Percentiles rank a stretch among this genome's conserved stretches.
phyloP scores from a whole-genome alignment of 495 filamentous ascomycete species.

The Penicillium dipodomyicola region DNA sequence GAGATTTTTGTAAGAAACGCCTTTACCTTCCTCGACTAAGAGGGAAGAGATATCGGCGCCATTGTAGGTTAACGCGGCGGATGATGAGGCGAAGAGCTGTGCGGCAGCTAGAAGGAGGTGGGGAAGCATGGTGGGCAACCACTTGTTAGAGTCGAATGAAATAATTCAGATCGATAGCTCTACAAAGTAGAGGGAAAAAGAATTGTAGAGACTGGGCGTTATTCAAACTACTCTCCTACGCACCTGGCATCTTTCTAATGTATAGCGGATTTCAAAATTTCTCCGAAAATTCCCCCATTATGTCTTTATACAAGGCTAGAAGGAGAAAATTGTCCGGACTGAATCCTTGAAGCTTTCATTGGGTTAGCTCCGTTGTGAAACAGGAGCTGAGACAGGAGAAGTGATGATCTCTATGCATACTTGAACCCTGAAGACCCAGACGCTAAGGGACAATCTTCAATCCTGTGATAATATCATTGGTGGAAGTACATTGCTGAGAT shows the following conservation, averaged over 20 bases:
- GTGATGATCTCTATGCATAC: background rate
- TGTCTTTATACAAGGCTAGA: background rate
- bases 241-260: background rate
- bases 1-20: slow-evolving; percentile 57
- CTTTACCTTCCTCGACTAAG: slow-evolving; percentile 59
- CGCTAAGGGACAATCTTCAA: background rate
- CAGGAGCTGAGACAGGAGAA: background rate
- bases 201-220: background rate
- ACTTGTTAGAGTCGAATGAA: background rate
- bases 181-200: background rate
- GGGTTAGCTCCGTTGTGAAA: background rate
- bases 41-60: slow-evolving; percentile 76
- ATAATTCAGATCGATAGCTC: background rate
- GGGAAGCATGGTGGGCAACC: slow-evolving; percentile 19
- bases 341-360: background rate
- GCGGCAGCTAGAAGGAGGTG: slow-evolving; percentile 24
- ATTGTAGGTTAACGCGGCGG: slow-evolving; percentile 56
- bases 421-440: background rate
- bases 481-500: slow-evolving; percentile 18
- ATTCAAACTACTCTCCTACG: background rate
- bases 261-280: background rate
- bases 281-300: background rate
- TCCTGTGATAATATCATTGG: slow-evolving; percentile 13
- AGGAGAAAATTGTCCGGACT: background rate
- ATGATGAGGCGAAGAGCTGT: slow-evolving; percentile 23